Evolutionary conservation across 768 basidiomycete species (phyloP).

Genomic region (Lactarius hatsudake): DNA sequence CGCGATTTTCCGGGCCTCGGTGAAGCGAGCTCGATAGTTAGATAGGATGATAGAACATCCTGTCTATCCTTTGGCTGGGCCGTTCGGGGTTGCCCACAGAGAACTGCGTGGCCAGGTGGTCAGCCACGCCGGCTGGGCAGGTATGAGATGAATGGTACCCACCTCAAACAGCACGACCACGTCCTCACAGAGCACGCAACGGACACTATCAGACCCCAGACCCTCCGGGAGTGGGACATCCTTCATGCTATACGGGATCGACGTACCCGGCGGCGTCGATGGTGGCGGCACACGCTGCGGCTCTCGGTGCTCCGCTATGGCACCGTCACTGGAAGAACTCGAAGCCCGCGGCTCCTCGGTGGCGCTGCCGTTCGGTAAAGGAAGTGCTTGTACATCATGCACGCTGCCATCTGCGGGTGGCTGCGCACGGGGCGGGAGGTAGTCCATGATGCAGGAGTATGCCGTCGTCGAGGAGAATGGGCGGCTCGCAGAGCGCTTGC

Average conservation of each 20-base stretch:
- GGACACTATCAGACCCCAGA: background rate
- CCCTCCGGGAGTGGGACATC: background rate
- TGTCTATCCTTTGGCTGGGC: background rate
- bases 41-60: conserved; percentile 12
- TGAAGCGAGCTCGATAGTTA: background rate
- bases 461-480: background rate
- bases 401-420: background rate
- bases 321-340: background rate
- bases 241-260: conserved; percentile 1
- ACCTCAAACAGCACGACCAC: conserved; percentile 12
- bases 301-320: background rate
- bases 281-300: background rate
- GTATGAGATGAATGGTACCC: background rate
- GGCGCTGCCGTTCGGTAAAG: background rate
- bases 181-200: conserved; percentile 12
- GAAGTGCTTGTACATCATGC: background rate
- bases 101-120: background rate
- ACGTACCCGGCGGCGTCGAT: background rate
- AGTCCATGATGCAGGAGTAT: background rate
- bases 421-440: background rate
- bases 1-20: background rate
- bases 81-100: background rate
- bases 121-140: background rate
- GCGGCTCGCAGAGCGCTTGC: conserved; percentile 3
- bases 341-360: background rate